Evolutionary conservation across 768 basidiomycete species (phyloP), one percentile per base, ranked within the genome.

Genomic region (Collybia sp.): DNA sequence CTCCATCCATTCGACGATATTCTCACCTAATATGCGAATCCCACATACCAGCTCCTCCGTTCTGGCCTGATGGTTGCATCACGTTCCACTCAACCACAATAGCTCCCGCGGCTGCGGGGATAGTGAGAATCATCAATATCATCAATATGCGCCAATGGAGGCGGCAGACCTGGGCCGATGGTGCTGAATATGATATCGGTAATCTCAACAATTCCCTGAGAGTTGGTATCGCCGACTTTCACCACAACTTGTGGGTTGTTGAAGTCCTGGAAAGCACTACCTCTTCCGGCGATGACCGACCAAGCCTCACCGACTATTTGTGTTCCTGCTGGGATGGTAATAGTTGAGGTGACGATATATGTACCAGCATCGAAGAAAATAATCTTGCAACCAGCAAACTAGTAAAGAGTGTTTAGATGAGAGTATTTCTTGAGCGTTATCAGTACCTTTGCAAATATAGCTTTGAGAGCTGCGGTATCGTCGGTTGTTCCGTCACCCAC

Each of bases 311-410:
- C 82, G 12, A 80, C 77, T 17, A 82, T 70, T 10, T 70, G 74
- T 3, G 78, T 75, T 2, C 78, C 80, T 10, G 75, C 73, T 4
- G 81, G 82, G 43, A 83, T 78, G 2, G 68, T 72, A 13, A 84
- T 48, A 1, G 81, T 83, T 3, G 68, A 68, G 2, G 76, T 73
- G 19, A 82, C 72, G 32, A 78, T 50, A 51, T 82, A 83, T 5
- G 71, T 74, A 13, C 81, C 81, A 8, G 85, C 83, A 53, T 91
- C 89, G 56, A 91, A 79, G 70, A 87, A 90, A 40, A 91, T 82
- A 55, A 92, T 83, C 59, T 85, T 88, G 68, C 82, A 81, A 5
- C 81, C 82, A 16, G 82, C 66, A 58, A 72, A 85, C 86, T 88
- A 47, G 8, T 39, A 38, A 8, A 4, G n/a, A 52, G n/a, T 35